Conservation (phyloP, 1,284 basidiomycete species). For the Melampsora larici-populina region DNA sequence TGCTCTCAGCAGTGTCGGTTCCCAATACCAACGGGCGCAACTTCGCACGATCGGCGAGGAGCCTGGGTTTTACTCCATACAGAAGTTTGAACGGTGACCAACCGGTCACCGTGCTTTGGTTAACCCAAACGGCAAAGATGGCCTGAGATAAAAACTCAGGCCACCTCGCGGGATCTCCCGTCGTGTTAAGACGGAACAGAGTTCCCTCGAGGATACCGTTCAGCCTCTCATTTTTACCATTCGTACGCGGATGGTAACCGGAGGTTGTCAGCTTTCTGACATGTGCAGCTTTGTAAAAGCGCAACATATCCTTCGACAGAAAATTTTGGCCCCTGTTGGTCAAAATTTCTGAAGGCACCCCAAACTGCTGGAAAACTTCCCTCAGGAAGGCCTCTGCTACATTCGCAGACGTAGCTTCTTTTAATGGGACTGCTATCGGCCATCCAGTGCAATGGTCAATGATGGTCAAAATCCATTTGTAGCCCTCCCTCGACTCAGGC, state of each 20-base stretch:
- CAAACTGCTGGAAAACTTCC: neutral
- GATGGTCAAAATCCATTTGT: too few relatives aligned
- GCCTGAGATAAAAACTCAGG: neutral
- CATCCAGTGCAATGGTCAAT: too few relatives aligned
- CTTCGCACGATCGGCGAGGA: neutral
- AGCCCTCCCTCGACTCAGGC: too few relatives aligned
- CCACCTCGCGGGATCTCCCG: neutral
- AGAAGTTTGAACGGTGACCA: neutral
- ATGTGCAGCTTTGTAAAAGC: neutral
- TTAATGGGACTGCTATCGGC: neutral
- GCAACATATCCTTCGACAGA: neutral
- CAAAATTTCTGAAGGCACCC: neutral
- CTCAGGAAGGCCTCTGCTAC: neutral
- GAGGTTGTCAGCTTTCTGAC: neutral
- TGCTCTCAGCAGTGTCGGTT: neutral
- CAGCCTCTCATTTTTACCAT: neutral
- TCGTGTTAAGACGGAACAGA: neutral
- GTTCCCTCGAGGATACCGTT: neutral
- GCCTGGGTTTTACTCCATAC: neutral
- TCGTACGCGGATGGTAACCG: constrained; percentile 13
- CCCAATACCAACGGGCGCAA: too few relatives aligned
- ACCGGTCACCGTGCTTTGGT: neutral
- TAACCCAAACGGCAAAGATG: neutral
- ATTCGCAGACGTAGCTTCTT: neutral
- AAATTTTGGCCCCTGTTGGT: constrained; percentile 3